Conservation (phyloP, 768 basidiomycete species). For the Xerocomellus dryophilus region DNA sequence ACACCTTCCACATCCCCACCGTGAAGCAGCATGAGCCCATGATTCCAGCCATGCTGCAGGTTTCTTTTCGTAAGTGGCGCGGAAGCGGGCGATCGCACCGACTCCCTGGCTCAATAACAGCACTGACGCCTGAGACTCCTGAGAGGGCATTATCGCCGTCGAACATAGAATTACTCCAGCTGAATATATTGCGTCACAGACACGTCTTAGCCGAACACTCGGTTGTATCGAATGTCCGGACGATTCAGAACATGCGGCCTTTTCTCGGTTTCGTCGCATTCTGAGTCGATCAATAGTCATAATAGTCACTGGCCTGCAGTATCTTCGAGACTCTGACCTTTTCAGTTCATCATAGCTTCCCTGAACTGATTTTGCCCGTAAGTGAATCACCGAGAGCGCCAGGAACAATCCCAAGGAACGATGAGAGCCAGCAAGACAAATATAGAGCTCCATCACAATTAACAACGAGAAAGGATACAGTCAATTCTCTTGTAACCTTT, state of each 20-base stretch:
- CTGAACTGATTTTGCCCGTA: background rate
- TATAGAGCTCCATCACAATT: constrained; percentile 32
- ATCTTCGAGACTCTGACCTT: background rate
- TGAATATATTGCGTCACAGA: constrained; percentile 28
- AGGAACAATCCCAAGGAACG: constrained; percentile 23
- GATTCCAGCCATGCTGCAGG: constrained; percentile 18
- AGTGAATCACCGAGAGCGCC: constrained; percentile 5
- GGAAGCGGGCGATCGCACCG: constrained; percentile 27
- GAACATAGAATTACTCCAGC: constrained; percentile 13
- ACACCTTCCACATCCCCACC: constrained; percentile 17
- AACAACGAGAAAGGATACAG: constrained; percentile 29
- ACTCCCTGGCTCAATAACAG: constrained; percentile 16
- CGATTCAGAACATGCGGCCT: background rate
- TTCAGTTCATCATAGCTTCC: background rate
- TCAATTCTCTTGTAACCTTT: too few species aligned
- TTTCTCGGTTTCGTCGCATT: background rate
- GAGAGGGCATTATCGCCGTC: constrained; percentile 16
- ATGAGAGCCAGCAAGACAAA: constrained; percentile 29
- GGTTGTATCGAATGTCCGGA: background rate
- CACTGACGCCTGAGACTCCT: constrained; percentile 10
- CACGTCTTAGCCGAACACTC: constrained; percentile 14
- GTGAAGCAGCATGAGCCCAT: constrained; percentile 16
- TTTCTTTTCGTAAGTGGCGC: constrained; percentile 31
- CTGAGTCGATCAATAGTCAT: constrained; percentile 2
- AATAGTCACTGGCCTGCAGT: background rate